Evolutionary conservation across 495 filamentous ascomycete species (phyloP).

Genomic region (Filosporella fistucella): DNA sequence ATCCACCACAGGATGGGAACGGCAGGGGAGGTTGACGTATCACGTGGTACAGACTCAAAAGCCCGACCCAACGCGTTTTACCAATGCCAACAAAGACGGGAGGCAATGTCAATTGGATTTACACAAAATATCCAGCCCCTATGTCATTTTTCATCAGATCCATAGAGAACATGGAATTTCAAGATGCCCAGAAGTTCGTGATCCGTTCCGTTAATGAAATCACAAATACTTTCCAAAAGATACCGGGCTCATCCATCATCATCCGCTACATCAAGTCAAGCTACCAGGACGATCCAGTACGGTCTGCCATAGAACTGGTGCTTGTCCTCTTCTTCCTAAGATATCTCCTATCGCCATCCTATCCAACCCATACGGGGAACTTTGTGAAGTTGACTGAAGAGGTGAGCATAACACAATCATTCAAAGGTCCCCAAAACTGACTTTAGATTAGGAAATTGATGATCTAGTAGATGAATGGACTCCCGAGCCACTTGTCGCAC

Average conservation of each 20-base stretch:
- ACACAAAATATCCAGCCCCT: background rate
- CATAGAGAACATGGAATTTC: slow-evolving; percentile 63
- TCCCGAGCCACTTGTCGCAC: slow-evolving; percentile 82
- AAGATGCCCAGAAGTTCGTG: slow-evolving; percentile 71
- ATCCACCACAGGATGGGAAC: too few relatives aligned
- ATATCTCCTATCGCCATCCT: slow-evolving; percentile 86
- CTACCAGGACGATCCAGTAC: slow-evolving; percentile 95
- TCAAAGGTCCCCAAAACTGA: background rate
- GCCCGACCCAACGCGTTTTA: too few relatives aligned
- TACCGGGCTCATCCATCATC: slow-evolving; percentile 91
- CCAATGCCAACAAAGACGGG: too few relatives aligned
- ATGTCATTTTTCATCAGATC: slow-evolving; percentile 16
- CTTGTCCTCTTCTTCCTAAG: slow-evolving; percentile 93
- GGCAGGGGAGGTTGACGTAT: too few relatives aligned
- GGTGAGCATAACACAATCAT: slow-evolving; percentile 28
- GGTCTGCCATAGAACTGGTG: slow-evolving; percentile 88
- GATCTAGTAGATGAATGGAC: slow-evolving; percentile 97
- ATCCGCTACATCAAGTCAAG: slow-evolving; percentile 93
- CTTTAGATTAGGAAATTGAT: slow-evolving; percentile 70
- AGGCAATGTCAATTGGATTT: too few relatives aligned
- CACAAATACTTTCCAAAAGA: slow-evolving; percentile 70
- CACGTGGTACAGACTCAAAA: too few relatives aligned
- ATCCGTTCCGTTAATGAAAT: slow-evolving; percentile 61
- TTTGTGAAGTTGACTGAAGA: slow-evolving; percentile 86
- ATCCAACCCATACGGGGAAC: slow-evolving; percentile 81